Conservation (phyloP, 1,139 yeast genomes). For the Lizanozyma gosingica region DNA sequence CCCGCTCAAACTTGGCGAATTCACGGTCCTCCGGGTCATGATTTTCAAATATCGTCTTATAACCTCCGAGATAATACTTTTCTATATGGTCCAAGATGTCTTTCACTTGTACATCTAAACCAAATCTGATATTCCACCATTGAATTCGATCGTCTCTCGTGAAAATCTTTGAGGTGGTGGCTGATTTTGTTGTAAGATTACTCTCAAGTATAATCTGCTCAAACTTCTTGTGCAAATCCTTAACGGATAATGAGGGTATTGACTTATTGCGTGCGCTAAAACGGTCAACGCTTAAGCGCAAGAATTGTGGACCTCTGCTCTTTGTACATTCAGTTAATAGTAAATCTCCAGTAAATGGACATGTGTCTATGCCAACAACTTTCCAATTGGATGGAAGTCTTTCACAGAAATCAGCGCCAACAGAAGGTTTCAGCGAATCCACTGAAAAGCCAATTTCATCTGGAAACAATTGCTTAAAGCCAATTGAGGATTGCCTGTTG, state of each 20-base stretch:
- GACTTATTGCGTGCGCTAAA: slow-evolving; percentile 1
- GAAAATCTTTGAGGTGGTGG: slow-evolving; percentile 30
- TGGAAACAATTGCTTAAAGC: not conserved
- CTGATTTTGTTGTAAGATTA: slow-evolving; percentile 32
- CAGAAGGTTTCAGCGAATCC: not conserved
- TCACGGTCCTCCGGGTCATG: slow-evolving; percentile 15
- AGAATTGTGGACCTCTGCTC: not conserved
- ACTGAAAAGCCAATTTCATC: not conserved
- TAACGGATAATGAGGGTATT: slow-evolving; percentile 25
- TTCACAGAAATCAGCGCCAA: not conserved
- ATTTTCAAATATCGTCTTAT: slow-evolving; percentile 48
- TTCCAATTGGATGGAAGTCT: slow-evolving; percentile 45
- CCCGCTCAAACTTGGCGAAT: slow-evolving; percentile 27
- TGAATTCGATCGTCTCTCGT: slow-evolving; percentile 53
- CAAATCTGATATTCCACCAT: slow-evolving; percentile 75
- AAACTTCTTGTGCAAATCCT: slow-evolving; percentile 38
- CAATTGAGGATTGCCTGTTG: not conserved
- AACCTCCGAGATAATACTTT: slow-evolving; percentile 74
- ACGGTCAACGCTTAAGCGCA: not conserved
- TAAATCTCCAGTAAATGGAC: slow-evolving; percentile 49
- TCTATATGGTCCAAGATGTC: slow-evolving; percentile 54
- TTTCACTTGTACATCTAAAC: slow-evolving; percentile 49
- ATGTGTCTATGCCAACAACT: slow-evolving; percentile 55
- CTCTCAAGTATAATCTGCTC: slow-evolving; percentile 48
- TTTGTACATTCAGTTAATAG: slow-evolving; percentile 33